Conservation (phyloP, 1,139 yeast genomes). For the Hansenula anomala region DNA sequence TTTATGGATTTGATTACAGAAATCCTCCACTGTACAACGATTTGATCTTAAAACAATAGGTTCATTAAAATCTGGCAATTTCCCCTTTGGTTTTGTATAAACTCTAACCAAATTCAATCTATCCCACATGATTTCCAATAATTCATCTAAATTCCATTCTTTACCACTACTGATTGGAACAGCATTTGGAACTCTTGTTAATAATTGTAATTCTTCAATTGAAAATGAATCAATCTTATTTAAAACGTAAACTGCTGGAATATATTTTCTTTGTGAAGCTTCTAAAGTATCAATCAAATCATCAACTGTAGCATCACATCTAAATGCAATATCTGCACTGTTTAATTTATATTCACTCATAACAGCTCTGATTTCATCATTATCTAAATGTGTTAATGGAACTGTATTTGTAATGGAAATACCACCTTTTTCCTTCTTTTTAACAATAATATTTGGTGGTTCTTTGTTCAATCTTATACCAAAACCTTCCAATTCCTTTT, state of each 20-base stretch:
- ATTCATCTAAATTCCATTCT: constrained; percentile 96
- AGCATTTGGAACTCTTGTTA: constrained; percentile 91
- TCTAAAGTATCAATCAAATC: constrained; percentile 93
- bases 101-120: constrained; percentile 86
- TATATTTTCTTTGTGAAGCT: constrained; percentile 82
- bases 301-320: constrained; percentile 97
- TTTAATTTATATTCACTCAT: constrained; percentile 92
- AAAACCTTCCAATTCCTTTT: constrained; percentile 92
- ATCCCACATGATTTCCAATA: constrained; percentile 93
- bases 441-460: constrained; percentile 88
- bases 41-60: constrained; percentile 88
- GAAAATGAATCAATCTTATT: constrained; percentile 95
- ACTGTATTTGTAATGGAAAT: constrained; percentile 89
- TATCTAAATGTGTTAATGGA: constrained; percentile 85
- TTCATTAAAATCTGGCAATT: constrained; percentile 86
- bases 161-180: constrained; percentile 94
- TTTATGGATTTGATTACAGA: constrained; percentile 95
- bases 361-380: constrained; percentile 92
- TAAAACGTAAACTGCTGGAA: constrained; percentile 90
- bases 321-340: constrained; percentile 93
- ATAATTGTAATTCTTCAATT: constrained; percentile 83
- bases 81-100: constrained; percentile 95
- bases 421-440: constrained; percentile 95
- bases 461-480: constrained; percentile 90
- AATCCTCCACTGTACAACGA: constrained; percentile 85